Percentiles rank a stretch among this genome's conserved stretches.
Conservation (phyloP, 2,329 filamentous ascomycete species). For the Sclerotiophoma versabilis region DNA sequence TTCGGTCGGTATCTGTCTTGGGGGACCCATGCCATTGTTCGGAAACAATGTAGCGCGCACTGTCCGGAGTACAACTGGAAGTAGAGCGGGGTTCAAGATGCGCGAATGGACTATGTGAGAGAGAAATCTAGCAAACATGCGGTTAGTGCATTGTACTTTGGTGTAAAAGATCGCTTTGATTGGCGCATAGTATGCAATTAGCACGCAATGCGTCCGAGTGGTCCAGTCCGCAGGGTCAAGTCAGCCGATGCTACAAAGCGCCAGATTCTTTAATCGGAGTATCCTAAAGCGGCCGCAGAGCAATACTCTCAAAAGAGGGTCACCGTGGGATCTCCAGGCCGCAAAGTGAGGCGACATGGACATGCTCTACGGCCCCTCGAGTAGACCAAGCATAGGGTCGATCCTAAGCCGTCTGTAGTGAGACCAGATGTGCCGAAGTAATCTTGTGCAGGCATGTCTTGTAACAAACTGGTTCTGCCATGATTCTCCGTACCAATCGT, state of each 20-base stretch:
- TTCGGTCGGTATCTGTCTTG: conserved; percentile 65
- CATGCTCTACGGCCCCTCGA: background rate
- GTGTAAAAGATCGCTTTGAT: conserved; percentile 24
- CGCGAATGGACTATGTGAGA: conserved; percentile 53
- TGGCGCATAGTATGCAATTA: conserved; percentile 33
- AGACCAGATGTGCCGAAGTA: background rate
- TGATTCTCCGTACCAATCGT: background rate
- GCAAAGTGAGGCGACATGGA: conserved; percentile 28
- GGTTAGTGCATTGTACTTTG: conserved; percentile 37
- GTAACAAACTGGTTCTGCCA: background rate
- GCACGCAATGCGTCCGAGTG: conserved; percentile 20
- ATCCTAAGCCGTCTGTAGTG: background rate
- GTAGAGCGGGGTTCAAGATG: conserved; percentile 53
- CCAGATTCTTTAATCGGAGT: background rate
- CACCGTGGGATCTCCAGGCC: conserved; percentile 7
- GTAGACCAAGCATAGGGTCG: background rate
- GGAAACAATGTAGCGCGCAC: conserved; percentile 84
- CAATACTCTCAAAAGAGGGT: background rate
- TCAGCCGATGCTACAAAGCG: conserved; percentile 30
- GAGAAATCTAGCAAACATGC: conserved; percentile 51
- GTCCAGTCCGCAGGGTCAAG: conserved; percentile 28
- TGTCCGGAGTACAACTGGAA: conserved; percentile 65
- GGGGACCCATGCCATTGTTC: conserved; percentile 75
- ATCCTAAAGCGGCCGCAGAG: conserved; percentile 1
- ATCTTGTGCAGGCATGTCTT: background rate